Evolutionary conservation across 2,329 filamentous ascomycete species (phyloP).

Genomic region (Neofusicoccum sp.): DNA sequence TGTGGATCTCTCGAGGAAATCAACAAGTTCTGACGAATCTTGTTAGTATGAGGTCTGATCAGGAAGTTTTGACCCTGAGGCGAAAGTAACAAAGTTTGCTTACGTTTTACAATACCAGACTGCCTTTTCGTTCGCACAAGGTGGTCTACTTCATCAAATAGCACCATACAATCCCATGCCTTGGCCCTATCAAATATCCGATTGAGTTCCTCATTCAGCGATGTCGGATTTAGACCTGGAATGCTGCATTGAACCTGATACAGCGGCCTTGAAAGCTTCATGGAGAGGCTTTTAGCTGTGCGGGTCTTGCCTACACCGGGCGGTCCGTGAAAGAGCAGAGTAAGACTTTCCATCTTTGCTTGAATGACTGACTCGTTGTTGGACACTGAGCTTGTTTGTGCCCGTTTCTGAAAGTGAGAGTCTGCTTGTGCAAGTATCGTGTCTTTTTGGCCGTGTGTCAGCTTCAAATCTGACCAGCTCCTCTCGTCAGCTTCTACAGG

Average conservation of each 20-base stretch:
- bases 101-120: too few relatives aligned
- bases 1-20: too few relatives aligned
- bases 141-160: conserved; percentile 43
- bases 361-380: neutral
- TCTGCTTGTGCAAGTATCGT: conserved; percentile 24
- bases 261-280: neutral
- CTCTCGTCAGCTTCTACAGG: neutral
- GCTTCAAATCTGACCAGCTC: conserved; percentile 22
- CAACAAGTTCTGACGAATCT: too few relatives aligned
- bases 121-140: too few relatives aligned
- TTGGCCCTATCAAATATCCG: conserved; percentile 18
- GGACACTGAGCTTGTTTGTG: conserved; percentile 38
- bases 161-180: conserved; percentile 7
- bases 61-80: too few relatives aligned
- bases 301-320: conserved; percentile 11
- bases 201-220: conserved; percentile 19
- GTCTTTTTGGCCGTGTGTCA: conserved; percentile 23
- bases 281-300: neutral
- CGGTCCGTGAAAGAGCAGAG: conserved; percentile 6
- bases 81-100: too few relatives aligned
- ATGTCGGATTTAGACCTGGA: conserved; percentile 13
- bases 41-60: too few relatives aligned
- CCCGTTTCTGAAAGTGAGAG: conserved; percentile 22
- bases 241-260: conserved; percentile 17
- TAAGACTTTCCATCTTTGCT: neutral